A percentile compares a stretch with the other conserved stretches of the same genome.
These are phyloP conservation scores for Camillea tinctor DNA, from an alignment of 2,329 filamentous ascomycete genomes.

Conservation along the genomic window DNA sequence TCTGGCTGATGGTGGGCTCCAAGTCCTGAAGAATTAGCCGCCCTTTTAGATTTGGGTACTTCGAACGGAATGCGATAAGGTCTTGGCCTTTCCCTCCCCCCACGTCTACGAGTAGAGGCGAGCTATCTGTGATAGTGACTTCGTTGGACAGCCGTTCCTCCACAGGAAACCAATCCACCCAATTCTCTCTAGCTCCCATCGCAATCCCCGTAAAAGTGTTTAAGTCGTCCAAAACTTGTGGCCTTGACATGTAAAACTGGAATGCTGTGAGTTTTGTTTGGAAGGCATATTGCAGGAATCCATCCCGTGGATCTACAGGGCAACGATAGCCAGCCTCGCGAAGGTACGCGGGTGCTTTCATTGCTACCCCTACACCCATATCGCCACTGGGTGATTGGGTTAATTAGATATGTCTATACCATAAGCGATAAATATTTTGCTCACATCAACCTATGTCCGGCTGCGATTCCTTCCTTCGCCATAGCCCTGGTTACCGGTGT, in stretches of 20 bases:
- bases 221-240: constrained; percentile 23
- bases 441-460: constrained; percentile 28
- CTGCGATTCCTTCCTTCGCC: constrained; percentile 25
- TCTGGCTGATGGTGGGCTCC: constrained; percentile 17
- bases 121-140: constrained; percentile 1
- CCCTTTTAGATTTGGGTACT: constrained; percentile 20
- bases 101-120: constrained; percentile 31
- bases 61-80: constrained; percentile 22
- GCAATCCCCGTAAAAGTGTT: constrained; percentile 30
- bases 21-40: constrained; percentile 31
- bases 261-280: constrained; percentile 25
- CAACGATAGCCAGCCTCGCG: constrained; percentile 24
- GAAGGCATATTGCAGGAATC: constrained; percentile 29
- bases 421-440: not conserved
- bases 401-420: too few species aligned
- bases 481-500: constrained; percentile 27
- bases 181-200: constrained; percentile 26
- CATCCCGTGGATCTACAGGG: constrained; percentile 23
- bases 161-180: constrained; percentile 30
- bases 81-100: constrained; percentile 32
- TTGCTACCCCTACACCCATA: constrained; percentile 17
- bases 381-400: constrained; percentile 15
- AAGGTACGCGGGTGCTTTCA: constrained; percentile 24
- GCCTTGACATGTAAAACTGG: constrained; percentile 20
- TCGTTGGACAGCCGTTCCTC: constrained; percentile 27